Conservation (phyloP, 164 flowering plant genomes). For the Cinnamomum micranthum region DNA sequence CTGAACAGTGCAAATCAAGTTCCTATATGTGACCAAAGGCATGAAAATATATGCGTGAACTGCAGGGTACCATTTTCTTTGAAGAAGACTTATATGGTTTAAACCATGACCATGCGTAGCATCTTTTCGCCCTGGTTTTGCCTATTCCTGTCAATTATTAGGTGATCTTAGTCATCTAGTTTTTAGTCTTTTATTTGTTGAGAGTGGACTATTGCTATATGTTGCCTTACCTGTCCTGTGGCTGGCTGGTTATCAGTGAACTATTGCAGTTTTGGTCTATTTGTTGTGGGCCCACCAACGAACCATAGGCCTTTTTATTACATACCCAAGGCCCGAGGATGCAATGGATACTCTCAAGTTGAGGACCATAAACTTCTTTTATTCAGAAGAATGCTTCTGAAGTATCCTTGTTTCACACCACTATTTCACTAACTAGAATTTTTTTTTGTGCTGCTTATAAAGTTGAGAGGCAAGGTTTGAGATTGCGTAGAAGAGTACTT, state of each 20-base stretch:
- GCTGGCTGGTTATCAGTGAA: background rate
- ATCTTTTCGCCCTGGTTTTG: background rate
- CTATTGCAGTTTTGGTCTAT: background rate
- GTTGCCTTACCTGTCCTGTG: background rate
- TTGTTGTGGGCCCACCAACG: background rate
- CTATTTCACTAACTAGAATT: background rate
- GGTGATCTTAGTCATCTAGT: background rate
- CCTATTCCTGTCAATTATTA: background rate
- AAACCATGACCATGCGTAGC: background rate
- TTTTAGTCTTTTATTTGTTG: background rate
- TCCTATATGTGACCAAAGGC: no score
- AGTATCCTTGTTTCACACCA: background rate
- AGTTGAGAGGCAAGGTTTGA: slow-evolving; percentile 31
- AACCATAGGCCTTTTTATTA: background rate
- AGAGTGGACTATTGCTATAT: background rate
- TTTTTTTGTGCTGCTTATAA: background rate
- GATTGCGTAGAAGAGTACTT: background rate
- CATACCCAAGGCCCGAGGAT: background rate
- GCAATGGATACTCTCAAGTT: background rate
- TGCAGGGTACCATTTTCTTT: background rate
- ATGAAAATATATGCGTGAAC: no score
- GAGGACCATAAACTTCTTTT: background rate
- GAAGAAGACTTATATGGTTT: background rate
- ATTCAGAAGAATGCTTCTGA: background rate
- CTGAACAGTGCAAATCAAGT: no score